These are phyloP conservation scores for Penicillium crystallinum DNA, from an alignment of 495 filamentous ascomycete genomes.

Conservation along the genomic window DNA sequence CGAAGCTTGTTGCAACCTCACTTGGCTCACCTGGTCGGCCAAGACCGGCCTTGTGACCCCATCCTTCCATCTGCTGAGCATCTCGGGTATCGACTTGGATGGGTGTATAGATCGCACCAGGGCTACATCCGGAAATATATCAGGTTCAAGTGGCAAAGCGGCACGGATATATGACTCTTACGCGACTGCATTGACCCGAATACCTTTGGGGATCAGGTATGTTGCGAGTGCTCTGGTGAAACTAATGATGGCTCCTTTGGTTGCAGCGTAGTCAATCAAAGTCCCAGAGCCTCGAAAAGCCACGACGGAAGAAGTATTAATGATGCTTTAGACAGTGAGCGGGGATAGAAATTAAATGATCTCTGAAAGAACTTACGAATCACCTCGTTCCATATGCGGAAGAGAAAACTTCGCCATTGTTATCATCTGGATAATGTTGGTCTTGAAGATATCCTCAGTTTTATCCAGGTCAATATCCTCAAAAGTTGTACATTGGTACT, in stretches of 20 bases:
- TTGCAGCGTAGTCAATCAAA: constrained; percentile 57
- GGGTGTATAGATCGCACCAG: constrained; percentile 55
- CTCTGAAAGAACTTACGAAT: constrained; percentile 21
- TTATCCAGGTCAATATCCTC: constrained; percentile 47
- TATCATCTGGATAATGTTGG: constrained; percentile 59
- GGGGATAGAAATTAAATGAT: neutral
- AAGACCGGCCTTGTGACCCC: constrained; percentile 33
- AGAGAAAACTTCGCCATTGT: constrained; percentile 56
- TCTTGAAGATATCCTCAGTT: constrained; percentile 50
- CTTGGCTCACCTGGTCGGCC: constrained; percentile 54
- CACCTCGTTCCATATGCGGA: constrained; percentile 51
- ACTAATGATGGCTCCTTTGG: constrained; percentile 57
- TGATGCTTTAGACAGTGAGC: constrained; percentile 41
- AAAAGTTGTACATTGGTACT: constrained; percentile 49
- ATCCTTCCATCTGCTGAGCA: constrained; percentile 49
- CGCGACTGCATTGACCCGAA: constrained; percentile 59
- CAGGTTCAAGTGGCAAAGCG: neutral
- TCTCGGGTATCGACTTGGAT: constrained; percentile 49
- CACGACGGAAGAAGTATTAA: constrained; percentile 55
- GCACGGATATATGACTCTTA: constrained; percentile 22
- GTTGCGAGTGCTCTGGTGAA: constrained; percentile 55
- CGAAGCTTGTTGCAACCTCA: constrained; percentile 58
- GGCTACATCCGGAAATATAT: constrained; percentile 19
- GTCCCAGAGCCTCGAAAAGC: constrained; percentile 48
- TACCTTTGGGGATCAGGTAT: constrained; percentile 53